Percentiles rank a stretch among this genome's conserved stretches.
These are phyloP conservation scores for Colletotrichum lupini DNA, from an alignment of 2,329 filamentous ascomycete species.

Conservation along the genomic window DNA sequence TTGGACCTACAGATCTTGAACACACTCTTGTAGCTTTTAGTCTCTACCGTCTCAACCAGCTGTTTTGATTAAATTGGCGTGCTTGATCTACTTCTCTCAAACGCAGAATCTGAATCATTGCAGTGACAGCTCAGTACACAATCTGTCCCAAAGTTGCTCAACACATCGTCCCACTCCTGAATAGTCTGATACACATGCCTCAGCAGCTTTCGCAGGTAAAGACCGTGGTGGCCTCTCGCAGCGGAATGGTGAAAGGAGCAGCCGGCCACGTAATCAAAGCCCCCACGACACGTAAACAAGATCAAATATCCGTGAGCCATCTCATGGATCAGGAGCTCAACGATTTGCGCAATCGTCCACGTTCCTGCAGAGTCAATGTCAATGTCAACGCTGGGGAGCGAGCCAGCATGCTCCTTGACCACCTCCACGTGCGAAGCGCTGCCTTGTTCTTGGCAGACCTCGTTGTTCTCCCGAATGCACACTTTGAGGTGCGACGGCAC, in stretches of 20 bases:
- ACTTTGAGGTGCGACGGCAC: neutral
- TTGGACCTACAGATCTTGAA: too few species aligned
- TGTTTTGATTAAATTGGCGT: neutral
- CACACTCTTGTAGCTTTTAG: too few species aligned
- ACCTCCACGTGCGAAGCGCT: neutral
- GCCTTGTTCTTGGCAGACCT: neutral
- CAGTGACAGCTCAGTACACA: neutral
- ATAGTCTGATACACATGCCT: constrained; percentile 13
- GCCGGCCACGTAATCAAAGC: neutral
- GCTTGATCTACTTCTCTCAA: neutral
- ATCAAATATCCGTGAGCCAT: constrained; percentile 30
- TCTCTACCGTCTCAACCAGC: too few species aligned
- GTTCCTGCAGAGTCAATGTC: neutral
- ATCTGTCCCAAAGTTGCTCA: constrained; percentile 1
- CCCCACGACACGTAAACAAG: constrained; percentile 11
- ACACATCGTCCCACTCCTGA: constrained; percentile 2
- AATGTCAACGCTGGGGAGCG: neutral
- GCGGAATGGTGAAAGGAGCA: neutral
- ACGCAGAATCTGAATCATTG: neutral
- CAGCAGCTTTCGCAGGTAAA: neutral
- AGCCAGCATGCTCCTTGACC: neutral
- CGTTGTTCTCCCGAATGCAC: neutral
- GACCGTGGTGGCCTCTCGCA: neutral
- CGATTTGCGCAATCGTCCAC: constrained; percentile 42
- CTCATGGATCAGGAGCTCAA: constrained; percentile 43